phyloP scores from a whole-genome alignment of 768 basidiomycete genomes.

The Xanthoconium purpureum region DNA sequence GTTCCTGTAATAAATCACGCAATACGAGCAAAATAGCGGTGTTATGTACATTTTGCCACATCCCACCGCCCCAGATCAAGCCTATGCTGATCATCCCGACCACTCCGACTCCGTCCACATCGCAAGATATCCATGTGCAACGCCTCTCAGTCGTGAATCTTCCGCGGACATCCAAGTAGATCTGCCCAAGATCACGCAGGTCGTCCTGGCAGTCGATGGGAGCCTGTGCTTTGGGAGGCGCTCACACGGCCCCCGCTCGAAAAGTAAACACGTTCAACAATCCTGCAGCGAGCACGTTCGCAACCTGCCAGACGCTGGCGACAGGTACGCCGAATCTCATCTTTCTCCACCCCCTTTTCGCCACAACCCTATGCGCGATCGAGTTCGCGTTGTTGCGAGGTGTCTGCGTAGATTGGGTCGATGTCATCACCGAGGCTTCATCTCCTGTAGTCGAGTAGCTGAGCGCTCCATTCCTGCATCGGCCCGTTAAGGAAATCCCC shows the following conservation, averaged over 20 bases:
- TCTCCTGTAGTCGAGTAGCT: background rate
- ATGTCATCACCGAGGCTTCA: constrained; percentile 14
- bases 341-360: constrained; percentile 28
- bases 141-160: constrained; percentile 30
- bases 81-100: constrained; percentile 22
- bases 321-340: constrained; percentile 18
- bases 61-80: constrained; percentile 24
- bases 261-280: constrained; percentile 21
- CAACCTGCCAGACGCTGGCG: constrained; percentile 12
- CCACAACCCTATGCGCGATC: constrained; percentile 17
- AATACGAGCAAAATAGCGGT: constrained; percentile 15
- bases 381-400: constrained; percentile 2
- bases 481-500: constrained; percentile 5
- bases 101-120: constrained; percentile 30
- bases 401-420: constrained; percentile 11
- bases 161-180: constrained; percentile 32
- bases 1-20: constrained; percentile 11
- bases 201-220: constrained; percentile 21
- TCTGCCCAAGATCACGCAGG: constrained; percentile 20
- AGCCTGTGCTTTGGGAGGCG: constrained; percentile 1
- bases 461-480: background rate
- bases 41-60: constrained; percentile 18
- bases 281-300: background rate
- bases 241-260: constrained; percentile 9
- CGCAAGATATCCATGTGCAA: constrained; percentile 32